A percentile compares a stretch with the other conserved stretches of the same genome.
These are phyloP conservation scores for Cladorrhinum samala DNA, from an alignment of 495 filamentous ascomycete genomes.

Conservation along the genomic window DNA sequence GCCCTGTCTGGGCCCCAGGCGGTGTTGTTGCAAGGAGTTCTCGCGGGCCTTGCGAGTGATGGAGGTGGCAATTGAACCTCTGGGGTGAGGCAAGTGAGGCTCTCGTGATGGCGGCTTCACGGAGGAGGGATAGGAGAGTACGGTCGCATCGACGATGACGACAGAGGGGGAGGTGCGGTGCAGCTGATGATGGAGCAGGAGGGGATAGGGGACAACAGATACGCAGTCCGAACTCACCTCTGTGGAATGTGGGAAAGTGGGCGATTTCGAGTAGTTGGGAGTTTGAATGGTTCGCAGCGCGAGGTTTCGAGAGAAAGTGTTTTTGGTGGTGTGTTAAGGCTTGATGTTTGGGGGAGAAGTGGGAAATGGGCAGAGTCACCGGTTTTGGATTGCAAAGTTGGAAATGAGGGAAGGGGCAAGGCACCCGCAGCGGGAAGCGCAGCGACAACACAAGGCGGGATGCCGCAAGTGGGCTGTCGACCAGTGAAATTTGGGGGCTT, in stretches of 20 bases:
- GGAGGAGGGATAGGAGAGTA: slow-evolving; percentile 10
- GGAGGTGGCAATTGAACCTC: slow-evolving; percentile 15
- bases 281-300: slow-evolving; percentile 6
- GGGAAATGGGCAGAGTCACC: slow-evolving; percentile 18
- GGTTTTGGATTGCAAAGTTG: slow-evolving; percentile 34
- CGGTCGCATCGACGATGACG: slow-evolving; percentile 33
- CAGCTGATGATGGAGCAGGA: slow-evolving; percentile 13
- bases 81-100: slow-evolving; percentile 5
- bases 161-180: slow-evolving; percentile 21
- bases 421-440: too few species aligned
- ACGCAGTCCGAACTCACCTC: slow-evolving; percentile 19
- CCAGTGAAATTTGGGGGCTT: slow-evolving; percentile 23
- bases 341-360: slow-evolving; percentile 25
- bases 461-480: slow-evolving; percentile 21
- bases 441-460: slow-evolving; percentile 32
- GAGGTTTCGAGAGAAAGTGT: slow-evolving; percentile 9
- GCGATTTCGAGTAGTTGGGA: slow-evolving; percentile 1
- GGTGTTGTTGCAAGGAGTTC: not conserved
- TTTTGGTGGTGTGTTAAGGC: slow-evolving; percentile 16
- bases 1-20: slow-evolving; percentile 10
- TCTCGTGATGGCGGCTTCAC: slow-evolving; percentile 8
- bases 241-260: slow-evolving; percentile 12
- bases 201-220: slow-evolving; percentile 12
- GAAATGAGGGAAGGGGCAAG: slow-evolving; percentile 37
- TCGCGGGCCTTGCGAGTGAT: slow-evolving; percentile 2